Evolutionary conservation across 768 basidiomycete genomes (phyloP), one percentile per base, ranked within the genome.

Genomic region (Butyriboletus loyo): DNA sequence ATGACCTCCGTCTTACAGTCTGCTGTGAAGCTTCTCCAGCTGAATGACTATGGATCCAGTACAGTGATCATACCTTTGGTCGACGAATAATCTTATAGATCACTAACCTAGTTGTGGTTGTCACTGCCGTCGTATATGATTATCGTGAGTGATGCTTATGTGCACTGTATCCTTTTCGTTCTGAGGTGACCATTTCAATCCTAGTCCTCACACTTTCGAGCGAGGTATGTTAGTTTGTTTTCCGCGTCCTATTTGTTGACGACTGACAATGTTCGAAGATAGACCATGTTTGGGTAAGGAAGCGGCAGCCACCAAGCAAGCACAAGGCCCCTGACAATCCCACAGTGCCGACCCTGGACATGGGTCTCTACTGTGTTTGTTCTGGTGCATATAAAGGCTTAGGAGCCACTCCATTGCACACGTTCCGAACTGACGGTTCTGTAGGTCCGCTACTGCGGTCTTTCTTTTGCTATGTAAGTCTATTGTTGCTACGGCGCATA

Each of bases 141-240:
- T n/a, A n/a, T n/a, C n/a, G n/a, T n/a, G n/a, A n/a, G n/a, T n/a
- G 34, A n/a, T 31, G 14, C 21, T 21, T 11, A 10, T 17, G 32
- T 35, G 21, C 14, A 30, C 4, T 1, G 3, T 31, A 8, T 13
- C 24, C 15, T 25, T 10, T 7, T 13, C 15, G 10, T 14, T 32
- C 44, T 38, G 35, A 21, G 2, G 7, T 22, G 5, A 15, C 10
- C 3, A 9, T 11, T 32, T n/a, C 41, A 7, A 24, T 3, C 15
- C 22, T 34, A 53, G 54, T 48, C 11, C 51, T 56, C 46, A 48
- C 19, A 1, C 44, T 56, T 6, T 22, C 51, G 1, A 31, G 36
- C 15, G 54, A 56, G 36, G 54, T 35, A 34, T 21, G 9, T 17
- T 8, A 15, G 14, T 11, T 42, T 3, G 0, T 17, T 34, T 22